Evolutionary conservation across 495 filamentous ascomycete genomes (phyloP).

Genomic region (Penicillium samsonianum): DNA sequence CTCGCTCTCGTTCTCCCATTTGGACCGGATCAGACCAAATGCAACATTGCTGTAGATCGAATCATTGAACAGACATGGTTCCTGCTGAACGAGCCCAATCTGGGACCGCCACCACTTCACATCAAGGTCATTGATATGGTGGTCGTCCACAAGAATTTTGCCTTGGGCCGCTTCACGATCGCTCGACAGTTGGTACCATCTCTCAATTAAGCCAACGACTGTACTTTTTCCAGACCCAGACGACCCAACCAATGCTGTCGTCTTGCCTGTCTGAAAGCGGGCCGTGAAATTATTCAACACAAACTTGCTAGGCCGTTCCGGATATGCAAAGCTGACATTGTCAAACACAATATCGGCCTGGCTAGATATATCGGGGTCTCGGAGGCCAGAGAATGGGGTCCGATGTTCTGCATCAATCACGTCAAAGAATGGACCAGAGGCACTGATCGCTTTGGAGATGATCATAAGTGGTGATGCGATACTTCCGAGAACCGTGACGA

Average conservation of each 20-base stretch:
- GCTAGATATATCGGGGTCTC: slow-evolving; percentile 23
- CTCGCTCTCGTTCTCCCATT: slow-evolving; percentile 54
- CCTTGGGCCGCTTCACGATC: slow-evolving; percentile 37
- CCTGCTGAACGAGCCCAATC: slow-evolving; percentile 66
- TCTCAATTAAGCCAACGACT: slow-evolving; percentile 61
- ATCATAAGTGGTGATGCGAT: slow-evolving; percentile 48
- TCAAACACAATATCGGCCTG: slow-evolving; percentile 57
- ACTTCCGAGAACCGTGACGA: slow-evolving; percentile 25
- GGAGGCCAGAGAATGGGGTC: slow-evolving; percentile 19
- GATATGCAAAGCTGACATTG: slow-evolving; percentile 65
- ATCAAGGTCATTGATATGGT: slow-evolving; percentile 61
- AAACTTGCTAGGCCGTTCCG: slow-evolving; percentile 40
- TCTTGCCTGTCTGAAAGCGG: slow-evolving; percentile 45
- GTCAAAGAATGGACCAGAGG: slow-evolving; percentile 44
- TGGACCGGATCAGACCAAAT: slow-evolving; percentile 68
- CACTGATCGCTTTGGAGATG: slow-evolving; percentile 49
- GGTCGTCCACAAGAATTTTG: slow-evolving; percentile 46
- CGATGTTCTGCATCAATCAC: slow-evolving; percentile 40
- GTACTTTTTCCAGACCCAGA: slow-evolving; percentile 68
- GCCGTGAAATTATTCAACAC: slow-evolving; percentile 47
- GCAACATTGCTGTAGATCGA: slow-evolving; percentile 79
- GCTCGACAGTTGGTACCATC: slow-evolving; percentile 54
- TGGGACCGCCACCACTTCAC: slow-evolving; percentile 80
- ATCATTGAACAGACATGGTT: slow-evolving; percentile 59
- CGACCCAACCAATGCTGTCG: slow-evolving; percentile 59